Evolutionary conservation across 257 asterid genomes (phyloP).

Genomic region (Solanum pinnatisectum): DNA sequence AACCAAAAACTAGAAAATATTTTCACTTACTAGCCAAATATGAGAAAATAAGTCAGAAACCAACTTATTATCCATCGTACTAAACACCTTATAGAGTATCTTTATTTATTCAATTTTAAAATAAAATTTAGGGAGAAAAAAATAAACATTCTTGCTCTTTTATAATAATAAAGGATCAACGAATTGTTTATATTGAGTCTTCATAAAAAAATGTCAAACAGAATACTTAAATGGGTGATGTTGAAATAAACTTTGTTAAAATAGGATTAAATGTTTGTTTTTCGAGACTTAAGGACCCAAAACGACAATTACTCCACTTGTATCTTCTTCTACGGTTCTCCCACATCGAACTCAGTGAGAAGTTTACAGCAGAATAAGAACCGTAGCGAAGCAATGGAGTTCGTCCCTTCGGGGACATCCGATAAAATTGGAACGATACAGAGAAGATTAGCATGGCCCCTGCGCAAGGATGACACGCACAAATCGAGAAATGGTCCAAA

Average conservation of each 20-base stretch:
- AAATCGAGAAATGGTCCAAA: background rate
- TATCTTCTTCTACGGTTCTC: background rate
- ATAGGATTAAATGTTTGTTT: background rate
- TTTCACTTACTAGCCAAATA: too few species aligned
- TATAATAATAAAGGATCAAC: too few species aligned
- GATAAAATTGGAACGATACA: conserved; percentile 20
- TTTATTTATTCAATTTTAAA: too few species aligned
- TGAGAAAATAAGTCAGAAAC: too few species aligned
- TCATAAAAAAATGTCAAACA: too few species aligned
- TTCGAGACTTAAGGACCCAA: background rate
- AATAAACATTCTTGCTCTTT: too few species aligned
- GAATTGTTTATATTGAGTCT: too few species aligned
- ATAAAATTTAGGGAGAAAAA: too few species aligned
- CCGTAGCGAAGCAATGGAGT: accelerated
- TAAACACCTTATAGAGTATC: too few species aligned
- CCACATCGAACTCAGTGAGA: background rate
- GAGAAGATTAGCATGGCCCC: conserved; percentile 22
- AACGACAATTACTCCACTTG: background rate
- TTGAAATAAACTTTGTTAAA: background rate
- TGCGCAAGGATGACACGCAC: conserved; percentile 15
- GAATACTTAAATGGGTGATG: too few species aligned
- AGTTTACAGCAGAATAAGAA: accelerated
- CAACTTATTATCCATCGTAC: too few species aligned
- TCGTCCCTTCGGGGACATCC: conserved; percentile 7
- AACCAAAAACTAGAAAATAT: too few species aligned